Evolutionary conservation across 2,329 filamentous ascomycete genomes (phyloP).

Genomic region (Salinomyces thailandicus): DNA sequence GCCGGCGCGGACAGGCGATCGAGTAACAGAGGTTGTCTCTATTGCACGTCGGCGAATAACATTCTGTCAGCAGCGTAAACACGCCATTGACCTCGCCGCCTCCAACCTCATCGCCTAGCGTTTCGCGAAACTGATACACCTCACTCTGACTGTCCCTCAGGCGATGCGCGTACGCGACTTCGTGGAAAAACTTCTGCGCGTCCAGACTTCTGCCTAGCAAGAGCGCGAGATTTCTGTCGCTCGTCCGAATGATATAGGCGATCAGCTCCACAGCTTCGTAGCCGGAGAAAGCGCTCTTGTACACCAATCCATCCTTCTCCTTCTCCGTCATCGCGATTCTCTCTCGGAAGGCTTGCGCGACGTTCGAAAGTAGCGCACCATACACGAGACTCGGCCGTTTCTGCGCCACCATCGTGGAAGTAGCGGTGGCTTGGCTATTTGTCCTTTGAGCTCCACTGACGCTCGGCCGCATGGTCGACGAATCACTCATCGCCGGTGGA

Average conservation of each 20-base stretch:
- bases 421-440: constrained; percentile 27
- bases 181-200: constrained; percentile 98
- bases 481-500: constrained; percentile 8
- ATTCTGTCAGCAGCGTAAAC: constrained; percentile 91
- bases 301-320: constrained; percentile 92
- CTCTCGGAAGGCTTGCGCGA: constrained; percentile 84
- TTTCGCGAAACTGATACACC: constrained; percentile 95
- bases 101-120: constrained; percentile 58
- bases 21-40: constrained; percentile 94
- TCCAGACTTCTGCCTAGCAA: constrained; percentile 85
- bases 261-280: constrained; percentile 92
- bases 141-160: constrained; percentile 88
- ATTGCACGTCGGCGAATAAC: constrained; percentile 95
- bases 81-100: constrained; percentile 84
- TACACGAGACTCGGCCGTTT: constrained; percentile 76
- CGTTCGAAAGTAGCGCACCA: constrained; percentile 83
- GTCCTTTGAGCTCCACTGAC: constrained; percentile 22
- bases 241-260: constrained; percentile 93
- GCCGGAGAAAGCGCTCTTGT: constrained; percentile 94
- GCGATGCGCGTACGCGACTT: constrained; percentile 95
- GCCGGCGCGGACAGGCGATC: constrained; percentile 83
- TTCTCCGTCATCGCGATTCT: constrained; percentile 77
- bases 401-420: constrained; percentile 46
- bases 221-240: constrained; percentile 85
- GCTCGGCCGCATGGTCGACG: constrained; percentile 1